Base-by-base conservation (phyloP, 441 rosid species). In the Rhodomyrtus psidioides region DNA sequence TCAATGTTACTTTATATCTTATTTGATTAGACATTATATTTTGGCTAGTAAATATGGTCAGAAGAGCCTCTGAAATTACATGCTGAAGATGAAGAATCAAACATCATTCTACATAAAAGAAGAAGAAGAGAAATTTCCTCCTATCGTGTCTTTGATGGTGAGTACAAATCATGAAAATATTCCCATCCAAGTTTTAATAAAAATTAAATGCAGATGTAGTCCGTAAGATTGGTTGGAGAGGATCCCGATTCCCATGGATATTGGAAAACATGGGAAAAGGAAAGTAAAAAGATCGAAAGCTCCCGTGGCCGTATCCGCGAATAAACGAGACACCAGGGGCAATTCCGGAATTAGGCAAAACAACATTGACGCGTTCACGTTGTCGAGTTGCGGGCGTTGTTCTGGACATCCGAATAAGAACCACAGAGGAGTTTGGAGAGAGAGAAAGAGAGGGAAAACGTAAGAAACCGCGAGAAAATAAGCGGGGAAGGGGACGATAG, bases 341-440 rank as follows among this genome's bases (percentile, higher is more conserved):
- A 39, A 70, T 70, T 10, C 42, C 79, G 79, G 79, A 70, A 21
- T 24, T 44, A 62, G 75, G 75, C 75, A 30, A 30, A 62, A 7
- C 75, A 62, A 60, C 56, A 23, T 82, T 46, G 30, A 65, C 87
- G 91, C 88, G 88, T 88, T 89, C 89, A 83, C 94, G 93, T 92
- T 87, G 88, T 85, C 86, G 84, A 34, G 84, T 81, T 53, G 81
- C 6, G 79, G 49, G 87, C 81, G 85, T 81, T 60, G 85, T 86
- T 86, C 58, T 70, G 88, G 88, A 87, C 85, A 84, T 82, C 86
- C 15, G 83, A 59, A 55, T n/a, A 16, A 28, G 46, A 55, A 39
- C 83, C 81, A 26, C 84, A 86, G 28, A 56, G 55, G 70, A 84
- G 49, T 60, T 23, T 23, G 55, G 28, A 55, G 42, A 49, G 90